These are phyloP conservation scores for Turritis glabra DNA, from an alignment of 345 rosid species.

Conservation along the genomic window DNA sequence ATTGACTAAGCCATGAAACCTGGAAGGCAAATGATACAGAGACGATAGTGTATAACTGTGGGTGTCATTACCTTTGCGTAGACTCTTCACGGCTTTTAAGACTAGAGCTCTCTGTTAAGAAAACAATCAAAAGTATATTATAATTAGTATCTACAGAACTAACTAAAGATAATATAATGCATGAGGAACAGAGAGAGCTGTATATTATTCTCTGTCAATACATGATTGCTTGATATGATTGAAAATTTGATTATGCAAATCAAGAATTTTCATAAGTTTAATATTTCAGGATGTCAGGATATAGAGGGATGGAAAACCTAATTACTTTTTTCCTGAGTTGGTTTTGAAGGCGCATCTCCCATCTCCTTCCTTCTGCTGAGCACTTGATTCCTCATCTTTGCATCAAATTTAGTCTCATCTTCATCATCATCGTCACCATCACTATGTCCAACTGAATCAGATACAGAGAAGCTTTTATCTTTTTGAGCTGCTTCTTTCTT, in stretches of 20 bases:
- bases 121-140: conserved; percentile 14
- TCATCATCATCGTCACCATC: conserved; percentile 49
- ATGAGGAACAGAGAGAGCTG: conserved; percentile 13
- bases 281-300: not conserved
- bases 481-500: conserved; percentile 58
- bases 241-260: not conserved
- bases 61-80: conserved; percentile 50
- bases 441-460: conserved; percentile 25
- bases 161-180: conserved; percentile 9
- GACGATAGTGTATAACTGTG: not conserved
- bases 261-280: not conserved
- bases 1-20: conserved; percentile 15
- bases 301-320: conserved; percentile 19
- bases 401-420: conserved; percentile 80
- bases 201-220: conserved; percentile 3
- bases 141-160: conserved; percentile 26
- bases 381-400: conserved; percentile 78
- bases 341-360: conserved; percentile 56
- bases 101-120: conserved; percentile 54
- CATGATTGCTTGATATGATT: not conserved
- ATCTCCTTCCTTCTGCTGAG: conserved; percentile 66
- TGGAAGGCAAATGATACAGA: not conserved
- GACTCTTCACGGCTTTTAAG: conserved; percentile 45
- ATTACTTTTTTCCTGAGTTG: conserved; percentile 54
- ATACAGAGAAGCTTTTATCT: conserved; percentile 47